These are phyloP conservation scores for Puccinia sorghi DNA, from an alignment of 1,284 basidiomycete genomes.

Conservation along the genomic window DNA sequence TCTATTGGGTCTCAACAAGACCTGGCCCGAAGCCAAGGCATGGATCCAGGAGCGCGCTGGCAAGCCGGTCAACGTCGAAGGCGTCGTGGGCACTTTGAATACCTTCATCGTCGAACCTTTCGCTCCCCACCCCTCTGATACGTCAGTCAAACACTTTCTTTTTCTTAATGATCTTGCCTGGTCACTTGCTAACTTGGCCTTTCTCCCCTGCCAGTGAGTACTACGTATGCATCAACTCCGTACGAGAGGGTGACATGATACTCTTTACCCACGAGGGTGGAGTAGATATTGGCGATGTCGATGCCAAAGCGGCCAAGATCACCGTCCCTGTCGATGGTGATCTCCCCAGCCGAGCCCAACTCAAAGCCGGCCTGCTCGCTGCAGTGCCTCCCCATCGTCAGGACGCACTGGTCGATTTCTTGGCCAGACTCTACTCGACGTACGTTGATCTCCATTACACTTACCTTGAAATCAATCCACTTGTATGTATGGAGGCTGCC, in stretches of 20 bases:
- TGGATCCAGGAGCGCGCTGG: constrained; percentile 91
- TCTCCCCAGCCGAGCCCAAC: constrained; percentile 76
- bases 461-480: constrained; percentile 99
- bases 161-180: not conserved
- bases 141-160: constrained; percentile 56
- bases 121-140: constrained; percentile 87
- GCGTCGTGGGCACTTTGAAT: constrained; percentile 88
- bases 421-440: constrained; percentile 91
- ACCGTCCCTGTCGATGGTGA: constrained; percentile 60
- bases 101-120: constrained; percentile 99
- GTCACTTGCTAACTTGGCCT: not conserved
- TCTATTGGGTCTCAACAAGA: constrained; percentile 88
- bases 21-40: constrained; percentile 68
- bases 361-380: constrained; percentile 73
- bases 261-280: constrained; percentile 99
- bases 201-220: constrained; percentile 66
- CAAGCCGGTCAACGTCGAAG: constrained; percentile 92
- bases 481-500: constrained; percentile 86
- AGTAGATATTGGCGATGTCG: constrained; percentile 98
- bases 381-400: constrained; percentile 72
- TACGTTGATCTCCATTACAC: constrained; percentile 98
- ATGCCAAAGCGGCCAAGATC: constrained; percentile 92
- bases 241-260: constrained; percentile 90
- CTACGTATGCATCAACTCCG: constrained; percentile 97
- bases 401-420: constrained; percentile 86